Percentiles rank a stretch among this genome's conserved stretches.
These are phyloP conservation scores for Gremmenia infestans DNA, from an alignment of 2,329 filamentous ascomycete species.

Conservation along the genomic window DNA sequence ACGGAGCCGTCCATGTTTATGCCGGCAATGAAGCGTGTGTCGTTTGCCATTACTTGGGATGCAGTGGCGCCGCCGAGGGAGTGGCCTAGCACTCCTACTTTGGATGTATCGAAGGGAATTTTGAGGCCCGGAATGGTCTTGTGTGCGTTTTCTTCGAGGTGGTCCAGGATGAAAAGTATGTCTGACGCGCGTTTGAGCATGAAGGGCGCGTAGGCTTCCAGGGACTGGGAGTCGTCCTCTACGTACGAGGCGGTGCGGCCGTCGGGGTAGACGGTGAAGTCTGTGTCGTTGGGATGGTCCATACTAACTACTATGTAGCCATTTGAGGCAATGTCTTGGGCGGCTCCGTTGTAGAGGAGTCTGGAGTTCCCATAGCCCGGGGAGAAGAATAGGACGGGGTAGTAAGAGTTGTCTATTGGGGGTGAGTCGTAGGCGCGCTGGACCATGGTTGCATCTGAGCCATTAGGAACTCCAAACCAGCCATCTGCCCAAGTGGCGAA, in stretches of 20 bases:
- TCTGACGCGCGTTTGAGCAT: constrained; percentile 14
- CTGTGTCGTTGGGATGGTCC: constrained; percentile 31
- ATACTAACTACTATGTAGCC: constrained; percentile 32
- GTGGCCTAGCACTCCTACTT: constrained; percentile 17
- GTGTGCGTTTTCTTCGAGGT: constrained; percentile 1
- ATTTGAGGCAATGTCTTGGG: constrained; percentile 27
- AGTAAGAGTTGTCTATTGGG: background rate
- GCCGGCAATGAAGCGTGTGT: constrained; percentile 30
- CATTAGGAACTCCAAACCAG: background rate
- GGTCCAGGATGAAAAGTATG: constrained; percentile 14
- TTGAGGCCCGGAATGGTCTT: constrained; percentile 5
- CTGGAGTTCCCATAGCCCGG: constrained; percentile 27
- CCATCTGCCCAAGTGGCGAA: constrained; percentile 1
- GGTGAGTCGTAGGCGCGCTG: constrained; percentile 10
- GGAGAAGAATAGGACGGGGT: constrained; percentile 30
- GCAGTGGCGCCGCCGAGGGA: constrained; percentile 31
- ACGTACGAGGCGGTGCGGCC: constrained; percentile 7
- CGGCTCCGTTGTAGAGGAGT: constrained; percentile 26
- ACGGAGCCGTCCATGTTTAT: constrained; percentile 35
- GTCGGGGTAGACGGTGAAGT: constrained; percentile 31
- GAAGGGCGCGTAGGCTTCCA: background rate
- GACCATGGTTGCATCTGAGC: background rate
- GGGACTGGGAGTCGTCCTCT: background rate
- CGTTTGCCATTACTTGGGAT: constrained; percentile 27
- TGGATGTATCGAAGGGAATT: background rate